These are phyloP conservation scores for Stentor coeruleus DNA, from an alignment of 73 alveolate genomes.

Conservation along the genomic window DNA sequence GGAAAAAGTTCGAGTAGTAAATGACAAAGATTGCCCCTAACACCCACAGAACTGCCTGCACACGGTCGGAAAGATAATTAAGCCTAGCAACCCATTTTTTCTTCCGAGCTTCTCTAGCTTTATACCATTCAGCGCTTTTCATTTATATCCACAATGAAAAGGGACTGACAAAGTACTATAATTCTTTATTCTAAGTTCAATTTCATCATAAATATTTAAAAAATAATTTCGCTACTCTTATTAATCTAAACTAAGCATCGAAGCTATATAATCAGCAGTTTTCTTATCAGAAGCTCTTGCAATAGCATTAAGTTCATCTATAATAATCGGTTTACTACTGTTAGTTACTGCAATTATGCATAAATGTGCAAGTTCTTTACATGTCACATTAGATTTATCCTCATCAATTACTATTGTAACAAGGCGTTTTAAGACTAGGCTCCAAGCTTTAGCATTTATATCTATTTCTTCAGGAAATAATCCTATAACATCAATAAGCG, in stretches of 20 bases:
- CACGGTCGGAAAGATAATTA: not conserved
- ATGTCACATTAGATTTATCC: not conserved
- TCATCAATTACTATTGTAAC: not conserved
- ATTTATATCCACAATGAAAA: constrained; percentile 18
- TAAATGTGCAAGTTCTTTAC: constrained; percentile 2
- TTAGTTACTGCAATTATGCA: not conserved
- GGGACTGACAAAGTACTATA: too few relatives aligned
- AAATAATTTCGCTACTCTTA: too few relatives aligned
- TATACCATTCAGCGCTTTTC: not conserved
- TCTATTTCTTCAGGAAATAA: not conserved
- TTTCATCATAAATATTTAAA: too few relatives aligned
- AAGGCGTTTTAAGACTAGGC: not conserved
- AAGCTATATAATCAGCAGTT: not conserved
- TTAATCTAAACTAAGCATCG: not conserved
- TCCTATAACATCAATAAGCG: constrained; percentile 8
- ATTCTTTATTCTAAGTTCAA: too few relatives aligned
- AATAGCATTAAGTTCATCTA: not conserved
- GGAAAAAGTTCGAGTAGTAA: constrained; percentile 18
- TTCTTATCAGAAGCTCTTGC: not conserved
- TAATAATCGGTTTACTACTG: not conserved
- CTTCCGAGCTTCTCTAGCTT: constrained; percentile 13
- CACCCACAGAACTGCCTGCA: constrained; percentile 16
- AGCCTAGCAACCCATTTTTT: constrained; percentile 18
- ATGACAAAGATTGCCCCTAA: not conserved
- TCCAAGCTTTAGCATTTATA: not conserved